Conservation (phyloP, 768 basidiomycete species). For the Lactifluus hygrophoroides region DNA sequence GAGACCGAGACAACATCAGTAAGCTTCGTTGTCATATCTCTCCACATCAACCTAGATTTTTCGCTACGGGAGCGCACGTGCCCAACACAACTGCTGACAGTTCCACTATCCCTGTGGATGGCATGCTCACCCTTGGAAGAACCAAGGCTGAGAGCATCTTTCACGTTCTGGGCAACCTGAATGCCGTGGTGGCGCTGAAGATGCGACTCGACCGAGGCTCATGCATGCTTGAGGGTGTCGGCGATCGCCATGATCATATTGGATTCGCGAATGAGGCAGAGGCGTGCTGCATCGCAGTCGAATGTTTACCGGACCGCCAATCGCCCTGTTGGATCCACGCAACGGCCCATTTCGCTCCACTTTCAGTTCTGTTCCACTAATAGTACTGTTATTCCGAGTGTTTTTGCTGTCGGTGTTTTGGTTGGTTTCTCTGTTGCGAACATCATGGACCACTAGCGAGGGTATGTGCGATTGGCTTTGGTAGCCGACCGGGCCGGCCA, state of each 20-base stretch:
- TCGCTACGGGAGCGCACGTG: slow-evolving; percentile 82
- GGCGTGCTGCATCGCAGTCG: slow-evolving; percentile 65
- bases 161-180: slow-evolving; percentile 84
- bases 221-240: slow-evolving; percentile 82
- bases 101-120: slow-evolving; percentile 90
- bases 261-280: slow-evolving; percentile 54
- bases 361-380: neutral
- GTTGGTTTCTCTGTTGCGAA: neutral
- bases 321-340: slow-evolving; percentile 71
- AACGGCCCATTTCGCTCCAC: neutral
- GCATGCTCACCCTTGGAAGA: slow-evolving; percentile 83
- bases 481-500: no score
- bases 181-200: slow-evolving; percentile 82
- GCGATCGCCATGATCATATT: slow-evolving; percentile 90
- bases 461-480: no score
- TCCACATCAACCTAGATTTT: slow-evolving; percentile 34
- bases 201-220: slow-evolving; percentile 86
- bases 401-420: neutral
- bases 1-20: slow-evolving; percentile 92
- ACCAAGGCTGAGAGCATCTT: slow-evolving; percentile 85
- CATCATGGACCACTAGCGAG: slow-evolving; percentile 1
- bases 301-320: slow-evolving; percentile 79
- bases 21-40: slow-evolving; percentile 1
- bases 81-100: slow-evolving; percentile 79
- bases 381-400: neutral